A percentile compares a stretch with the other conserved stretches of the same genome.
These are phyloP conservation scores for Colletotrichum viniferum DNA, from an alignment of 2,329 filamentous ascomycete species.

Conservation along the genomic window DNA sequence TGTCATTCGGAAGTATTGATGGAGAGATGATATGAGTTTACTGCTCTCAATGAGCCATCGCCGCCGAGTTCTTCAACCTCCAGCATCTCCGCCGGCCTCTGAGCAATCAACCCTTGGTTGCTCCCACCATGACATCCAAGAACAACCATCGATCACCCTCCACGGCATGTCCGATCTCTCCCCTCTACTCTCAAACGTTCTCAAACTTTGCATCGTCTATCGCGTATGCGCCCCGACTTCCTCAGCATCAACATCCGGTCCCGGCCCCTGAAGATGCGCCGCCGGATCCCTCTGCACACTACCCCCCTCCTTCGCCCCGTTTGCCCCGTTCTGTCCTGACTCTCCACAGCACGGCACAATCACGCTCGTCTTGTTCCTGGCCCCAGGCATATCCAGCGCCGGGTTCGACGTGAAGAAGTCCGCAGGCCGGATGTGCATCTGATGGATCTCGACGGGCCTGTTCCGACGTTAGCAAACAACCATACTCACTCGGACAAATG, in stretches of 20 bases:
- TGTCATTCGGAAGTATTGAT: neutral
- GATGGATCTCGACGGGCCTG: constrained; percentile 51
- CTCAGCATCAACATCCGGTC: constrained; percentile 27
- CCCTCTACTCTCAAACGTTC: neutral
- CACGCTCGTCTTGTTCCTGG: constrained; percentile 43
- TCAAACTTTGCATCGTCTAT: neutral
- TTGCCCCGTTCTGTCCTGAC: neutral
- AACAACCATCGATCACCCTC: neutral
- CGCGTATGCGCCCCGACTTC: constrained; percentile 23
- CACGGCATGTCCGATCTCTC: neutral
- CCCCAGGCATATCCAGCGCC: constrained; percentile 47
- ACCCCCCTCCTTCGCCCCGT: neutral
- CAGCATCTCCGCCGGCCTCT: neutral
- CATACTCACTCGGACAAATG: neutral
- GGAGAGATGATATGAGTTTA: neutral
- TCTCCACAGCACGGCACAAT: constrained; percentile 39
- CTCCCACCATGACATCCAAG: neutral
- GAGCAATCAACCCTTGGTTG: neutral
- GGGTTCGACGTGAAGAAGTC: constrained; percentile 54
- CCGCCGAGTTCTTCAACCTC: neutral
- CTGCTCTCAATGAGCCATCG: neutral
- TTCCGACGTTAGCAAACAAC: neutral
- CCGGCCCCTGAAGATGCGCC: constrained; percentile 36
- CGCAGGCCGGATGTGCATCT: constrained; percentile 47
- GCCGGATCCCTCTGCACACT: constrained; percentile 32